phyloP scores from a whole-genome alignment of 2,329 filamentous ascomycete species.

The Ceratocystis eucalypticola region DNA sequence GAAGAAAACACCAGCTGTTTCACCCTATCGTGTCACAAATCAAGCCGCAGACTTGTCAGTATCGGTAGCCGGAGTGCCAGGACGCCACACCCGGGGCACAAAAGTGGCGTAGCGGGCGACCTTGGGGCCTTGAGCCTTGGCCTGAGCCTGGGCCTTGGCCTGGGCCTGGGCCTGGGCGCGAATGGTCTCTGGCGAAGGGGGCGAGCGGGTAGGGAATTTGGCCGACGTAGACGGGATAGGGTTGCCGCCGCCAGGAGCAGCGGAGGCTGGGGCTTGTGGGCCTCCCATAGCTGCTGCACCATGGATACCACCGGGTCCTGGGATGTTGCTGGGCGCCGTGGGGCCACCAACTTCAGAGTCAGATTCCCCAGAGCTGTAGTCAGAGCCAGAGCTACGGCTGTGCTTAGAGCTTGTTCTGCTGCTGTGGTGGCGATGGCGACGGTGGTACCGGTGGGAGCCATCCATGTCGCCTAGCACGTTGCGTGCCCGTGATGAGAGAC shows the following conservation, averaged over 20 bases:
- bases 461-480: background rate
- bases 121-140: slow-evolving; percentile 14
- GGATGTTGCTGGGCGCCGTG: background rate
- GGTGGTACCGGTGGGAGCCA: background rate
- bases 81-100: slow-evolving; percentile 12
- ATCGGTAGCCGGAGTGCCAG: slow-evolving; percentile 3
- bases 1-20: background rate
- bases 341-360: background rate
- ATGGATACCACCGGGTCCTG: background rate
- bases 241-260: background rate
- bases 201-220: slow-evolving; percentile 9
- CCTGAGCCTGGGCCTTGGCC: background rate
- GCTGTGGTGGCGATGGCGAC: background rate
- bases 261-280: background rate
- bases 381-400: background rate
- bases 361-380: slow-evolving; percentile 2
- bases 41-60: background rate
- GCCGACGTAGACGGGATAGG: background rate
- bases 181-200: background rate
- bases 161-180: background rate
- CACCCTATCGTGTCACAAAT: background rate
- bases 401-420: slow-evolving; percentile 2
- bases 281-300: background rate
- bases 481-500: slow-evolving; percentile 3
- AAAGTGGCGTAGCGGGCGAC: slow-evolving; percentile 15